These are phyloP conservation scores for Russula sp. DNA, from an alignment of 768 basidiomycete species.

Conservation along the genomic window DNA sequence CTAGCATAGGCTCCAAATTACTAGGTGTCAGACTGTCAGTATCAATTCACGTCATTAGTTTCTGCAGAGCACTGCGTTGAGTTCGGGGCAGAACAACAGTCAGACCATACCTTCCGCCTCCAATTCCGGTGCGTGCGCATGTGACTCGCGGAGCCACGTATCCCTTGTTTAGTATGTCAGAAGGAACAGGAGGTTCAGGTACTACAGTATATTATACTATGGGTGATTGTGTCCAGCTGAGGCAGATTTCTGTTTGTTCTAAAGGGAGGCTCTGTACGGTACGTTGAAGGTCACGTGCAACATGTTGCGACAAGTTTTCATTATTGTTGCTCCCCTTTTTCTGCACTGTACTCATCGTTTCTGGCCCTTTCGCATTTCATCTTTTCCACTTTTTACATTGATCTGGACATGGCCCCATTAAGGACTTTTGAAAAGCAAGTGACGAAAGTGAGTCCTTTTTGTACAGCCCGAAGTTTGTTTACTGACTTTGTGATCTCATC, in stretches of 20 bases:
- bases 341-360: background rate
- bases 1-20: too few relatives aligned
- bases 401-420: conserved; percentile 3
- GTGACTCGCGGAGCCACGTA: too few relatives aligned
- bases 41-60: background rate
- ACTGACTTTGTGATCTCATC: background rate
- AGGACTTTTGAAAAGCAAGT: background rate
- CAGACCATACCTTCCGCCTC: background rate
- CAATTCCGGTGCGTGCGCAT: too few relatives aligned
- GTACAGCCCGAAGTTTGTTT: background rate
- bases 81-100: background rate
- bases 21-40: too few relatives aligned
- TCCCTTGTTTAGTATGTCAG: background rate
- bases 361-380: background rate
- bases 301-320: background rate
- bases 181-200: background rate
- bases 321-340: too few relatives aligned
- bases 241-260: too few relatives aligned
- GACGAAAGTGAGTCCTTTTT: background rate
- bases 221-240: too few relatives aligned
- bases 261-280: too few relatives aligned
- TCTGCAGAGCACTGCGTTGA: background rate
- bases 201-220: too few relatives aligned
- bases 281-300: background rate
- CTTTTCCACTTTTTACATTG: background rate